Conservation (phyloP, 495 filamentous ascomycete genomes). For the Lasiosphaeriaceae sp. region DNA sequence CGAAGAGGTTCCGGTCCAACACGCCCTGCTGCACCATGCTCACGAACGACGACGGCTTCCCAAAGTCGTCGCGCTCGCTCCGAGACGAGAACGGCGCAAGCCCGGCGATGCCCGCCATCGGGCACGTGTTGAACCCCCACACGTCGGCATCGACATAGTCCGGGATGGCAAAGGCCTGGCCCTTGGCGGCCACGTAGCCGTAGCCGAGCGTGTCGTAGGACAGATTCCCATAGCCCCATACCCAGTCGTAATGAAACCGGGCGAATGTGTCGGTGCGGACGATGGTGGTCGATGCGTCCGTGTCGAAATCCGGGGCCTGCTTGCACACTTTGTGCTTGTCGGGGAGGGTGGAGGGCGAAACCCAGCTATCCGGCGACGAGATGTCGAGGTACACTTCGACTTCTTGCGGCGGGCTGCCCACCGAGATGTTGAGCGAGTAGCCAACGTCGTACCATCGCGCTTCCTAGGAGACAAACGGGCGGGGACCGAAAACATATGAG, state of each 20-base stretch:
- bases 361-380: not conserved
- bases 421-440: constrained; percentile 2
- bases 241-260: constrained; percentile 1
- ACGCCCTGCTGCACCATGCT: not conserved
- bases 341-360: not conserved
- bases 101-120: not conserved
- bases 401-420: constrained; percentile 1
- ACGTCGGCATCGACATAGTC: not conserved
- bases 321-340: too few relatives aligned
- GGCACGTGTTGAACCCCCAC: not conserved
- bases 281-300: not conserved
- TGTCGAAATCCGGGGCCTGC: not conserved
- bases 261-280: not conserved
- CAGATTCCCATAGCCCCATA: not conserved
- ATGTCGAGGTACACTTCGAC: not conserved
- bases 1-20: not conserved
- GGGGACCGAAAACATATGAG: too few relatives aligned
- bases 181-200: not conserved
- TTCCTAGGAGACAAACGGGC: not conserved
- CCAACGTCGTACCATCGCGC: not conserved
- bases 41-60: not conserved
- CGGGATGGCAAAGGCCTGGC: not conserved
- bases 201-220: constrained; percentile 1
- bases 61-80: not conserved
- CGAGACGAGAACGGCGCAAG: constrained; percentile 1